These are phyloP conservation scores for Hypoxylon crocopeplum DNA, from an alignment of 495 filamentous ascomycete genomes.

Conservation along the genomic window DNA sequence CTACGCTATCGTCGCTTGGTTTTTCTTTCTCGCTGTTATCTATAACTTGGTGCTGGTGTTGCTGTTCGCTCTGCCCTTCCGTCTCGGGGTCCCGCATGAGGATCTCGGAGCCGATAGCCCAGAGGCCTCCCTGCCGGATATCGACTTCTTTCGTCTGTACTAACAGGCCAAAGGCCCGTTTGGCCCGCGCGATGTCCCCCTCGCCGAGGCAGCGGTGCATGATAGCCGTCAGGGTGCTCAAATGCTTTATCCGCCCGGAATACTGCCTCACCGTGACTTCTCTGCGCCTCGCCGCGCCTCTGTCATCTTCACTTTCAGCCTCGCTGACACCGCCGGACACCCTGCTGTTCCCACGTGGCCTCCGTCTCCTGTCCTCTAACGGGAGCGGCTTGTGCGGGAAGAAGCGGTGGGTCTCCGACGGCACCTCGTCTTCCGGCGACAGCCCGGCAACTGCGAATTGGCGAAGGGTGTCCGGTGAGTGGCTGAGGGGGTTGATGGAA, in stretches of 20 bases:
- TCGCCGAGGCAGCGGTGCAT: conserved; percentile 47
- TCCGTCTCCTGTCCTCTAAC: conserved; percentile 3
- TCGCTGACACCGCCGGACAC: too few relatives aligned
- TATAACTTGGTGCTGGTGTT: neutral
- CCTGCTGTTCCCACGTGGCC: conserved; percentile 4
- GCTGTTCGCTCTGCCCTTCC: neutral
- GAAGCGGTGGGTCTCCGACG: conserved; percentile 42
- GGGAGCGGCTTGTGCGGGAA: conserved; percentile 52
- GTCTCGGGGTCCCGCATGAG: conserved; percentile 48
- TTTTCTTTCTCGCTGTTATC: neutral
- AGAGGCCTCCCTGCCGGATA: conserved; percentile 44
- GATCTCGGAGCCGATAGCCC: conserved; percentile 53
- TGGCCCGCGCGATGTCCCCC: conserved; percentile 47
- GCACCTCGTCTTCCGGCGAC: conserved; percentile 41
- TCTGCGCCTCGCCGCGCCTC: too few relatives aligned
- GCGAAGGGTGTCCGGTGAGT: conserved; percentile 47
- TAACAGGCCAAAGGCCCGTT: conserved; percentile 49
- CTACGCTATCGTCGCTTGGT: neutral
- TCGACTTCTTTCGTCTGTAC: conserved; percentile 44
- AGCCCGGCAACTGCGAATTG: conserved; percentile 52
- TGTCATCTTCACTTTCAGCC: neutral
- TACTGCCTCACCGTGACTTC: too few relatives aligned
- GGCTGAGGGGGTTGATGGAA: conserved; percentile 55
- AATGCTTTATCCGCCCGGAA: conserved; percentile 32
- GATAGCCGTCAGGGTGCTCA: conserved; percentile 42